These are phyloP conservation scores for Alnus rubra DNA, from an alignment of 306 rosid species.

Conservation along the genomic window DNA sequence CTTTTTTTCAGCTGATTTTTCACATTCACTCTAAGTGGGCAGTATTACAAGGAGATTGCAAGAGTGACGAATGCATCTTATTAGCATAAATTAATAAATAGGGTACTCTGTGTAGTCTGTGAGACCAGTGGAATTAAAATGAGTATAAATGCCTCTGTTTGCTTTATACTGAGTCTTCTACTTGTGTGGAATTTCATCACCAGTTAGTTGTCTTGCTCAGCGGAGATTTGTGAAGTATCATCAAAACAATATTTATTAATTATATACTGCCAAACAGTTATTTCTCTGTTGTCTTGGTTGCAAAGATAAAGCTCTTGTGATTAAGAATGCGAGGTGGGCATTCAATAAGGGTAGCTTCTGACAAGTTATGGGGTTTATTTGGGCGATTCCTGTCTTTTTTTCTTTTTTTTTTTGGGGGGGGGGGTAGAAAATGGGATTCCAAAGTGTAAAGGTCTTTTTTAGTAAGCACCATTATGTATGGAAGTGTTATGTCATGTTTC, in stretches of 20 bases:
- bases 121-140: neutral
- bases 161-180: neutral
- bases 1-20: neutral
- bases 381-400: neutral
- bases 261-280: neutral
- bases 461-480: neutral
- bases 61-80: neutral
- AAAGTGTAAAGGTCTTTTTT: neutral
- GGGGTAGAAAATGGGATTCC: neutral
- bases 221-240: neutral
- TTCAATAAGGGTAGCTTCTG: neutral
- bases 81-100: neutral
- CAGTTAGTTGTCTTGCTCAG: neutral
- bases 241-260: conserved; percentile 17
- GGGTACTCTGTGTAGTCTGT: neutral
- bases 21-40: neutral
- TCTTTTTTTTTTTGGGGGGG: neutral
- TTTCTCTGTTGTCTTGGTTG: neutral
- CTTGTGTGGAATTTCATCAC: neutral
- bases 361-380: neutral
- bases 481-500: neutral
- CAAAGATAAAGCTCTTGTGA: neutral
- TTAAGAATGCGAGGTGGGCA: neutral
- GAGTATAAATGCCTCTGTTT: neutral
- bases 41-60: neutral